Base-by-base conservation (phyloP, 208 protist genomes). In the Leishmania turanica region DNA sequence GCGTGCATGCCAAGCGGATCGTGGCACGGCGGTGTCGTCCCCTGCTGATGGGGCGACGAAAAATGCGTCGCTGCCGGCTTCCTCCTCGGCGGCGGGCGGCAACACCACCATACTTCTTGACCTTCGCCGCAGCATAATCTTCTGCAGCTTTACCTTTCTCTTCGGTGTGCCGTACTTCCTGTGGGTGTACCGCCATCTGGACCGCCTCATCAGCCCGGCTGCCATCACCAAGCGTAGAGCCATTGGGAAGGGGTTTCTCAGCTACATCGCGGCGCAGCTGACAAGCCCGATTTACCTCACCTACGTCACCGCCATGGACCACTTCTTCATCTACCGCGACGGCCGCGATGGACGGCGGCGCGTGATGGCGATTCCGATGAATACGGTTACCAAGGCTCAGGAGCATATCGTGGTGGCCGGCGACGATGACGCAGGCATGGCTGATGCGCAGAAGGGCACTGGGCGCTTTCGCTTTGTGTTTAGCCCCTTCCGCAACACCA, bases 271-370 rank as follows among this genome's bases (percentile, higher is more conserved):
- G 51, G 90, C 90, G 31, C 87, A 94, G 69, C 11, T 92, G 37
- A 91, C 83, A 17, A 96, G 88, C 62, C 90, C 90, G 5, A 79
- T 96, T 60, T 96, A 90, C 77, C 49, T 95, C 37, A 87, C 86
- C 40, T 93, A 96, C 85, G 86, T 96, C 27, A 92, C 90, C 21
- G 76, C 87, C 47, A 58, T 96, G 75, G 90, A 92, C 64, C 93
- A 94, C 80, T 93, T 95, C 75, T 92, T 96, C 65, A 94, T 94
- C 60, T 90, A 92, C 83, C 88, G 89, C 27, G 89, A 94, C 66
- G 91, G 90, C 21, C 88, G 89, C 13, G 91, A 94, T 74, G 90
- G 91, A 17, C 84, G 93, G 58, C 85, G 87, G 27, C 80, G 84
- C 3, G 81, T 96, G 49, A 88, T 84, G 75, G 85, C 75, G 78